phyloP scores from a whole-genome alignment of 2,329 filamentous ascomycete species.

The Colletotrichum lentis region DNA sequence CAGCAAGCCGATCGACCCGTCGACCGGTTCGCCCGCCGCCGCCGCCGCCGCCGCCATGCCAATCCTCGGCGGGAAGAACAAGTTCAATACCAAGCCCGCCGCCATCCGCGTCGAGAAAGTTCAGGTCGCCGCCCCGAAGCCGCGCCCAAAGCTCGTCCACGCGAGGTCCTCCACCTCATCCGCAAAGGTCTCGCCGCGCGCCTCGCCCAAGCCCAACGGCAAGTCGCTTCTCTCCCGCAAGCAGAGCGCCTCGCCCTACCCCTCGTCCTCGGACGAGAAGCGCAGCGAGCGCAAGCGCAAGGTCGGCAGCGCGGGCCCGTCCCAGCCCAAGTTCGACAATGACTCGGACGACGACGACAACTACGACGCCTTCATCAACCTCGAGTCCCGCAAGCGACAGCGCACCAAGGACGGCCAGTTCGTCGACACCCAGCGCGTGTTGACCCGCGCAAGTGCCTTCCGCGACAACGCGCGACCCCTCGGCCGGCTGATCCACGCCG shows the following conservation, averaged over 20 bases:
- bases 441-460: constrained; percentile 58
- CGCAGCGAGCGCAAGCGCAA: constrained; percentile 37
- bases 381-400: constrained; percentile 59
- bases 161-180: constrained; percentile 47
- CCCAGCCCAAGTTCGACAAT: constrained; percentile 55
- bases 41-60: constrained; percentile 39
- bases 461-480: constrained; percentile 23
- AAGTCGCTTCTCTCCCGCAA: constrained; percentile 43
- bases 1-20: not conserved
- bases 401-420: constrained; percentile 54
- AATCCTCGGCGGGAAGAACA: constrained; percentile 56
- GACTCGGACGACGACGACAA: constrained; percentile 62
- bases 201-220: constrained; percentile 51
- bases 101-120: constrained; percentile 63
- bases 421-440: constrained; percentile 57
- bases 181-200: constrained; percentile 48
- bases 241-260: constrained; percentile 55
- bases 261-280: constrained; percentile 45
- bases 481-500: constrained; percentile 65
- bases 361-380: constrained; percentile 49
- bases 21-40: constrained; percentile 1
- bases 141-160: constrained; percentile 49
- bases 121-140: constrained; percentile 51
- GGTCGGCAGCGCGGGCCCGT: constrained; percentile 32
- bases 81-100: constrained; percentile 61